phyloP scores from a whole-genome alignment of 2,329 filamentous ascomycete species.

The Paraconiothyrium brasiliense region DNA sequence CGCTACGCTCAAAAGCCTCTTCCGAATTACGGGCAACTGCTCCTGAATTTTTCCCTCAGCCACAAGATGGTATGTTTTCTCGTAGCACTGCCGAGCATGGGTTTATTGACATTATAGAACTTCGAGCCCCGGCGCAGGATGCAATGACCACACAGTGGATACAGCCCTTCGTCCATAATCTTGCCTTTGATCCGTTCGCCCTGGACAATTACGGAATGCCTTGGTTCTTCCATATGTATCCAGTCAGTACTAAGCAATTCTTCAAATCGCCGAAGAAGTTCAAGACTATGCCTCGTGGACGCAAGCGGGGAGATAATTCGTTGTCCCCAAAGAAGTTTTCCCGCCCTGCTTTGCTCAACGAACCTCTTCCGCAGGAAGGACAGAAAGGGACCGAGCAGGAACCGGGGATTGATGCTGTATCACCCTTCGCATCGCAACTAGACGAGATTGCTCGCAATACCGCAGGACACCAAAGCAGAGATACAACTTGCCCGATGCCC shows the following conservation, averaged over 20 bases:
- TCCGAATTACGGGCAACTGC: conserved; percentile 45
- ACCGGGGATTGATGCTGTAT: neutral
- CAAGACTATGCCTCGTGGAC: conserved; percentile 19
- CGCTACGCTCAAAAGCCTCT: conserved; percentile 25
- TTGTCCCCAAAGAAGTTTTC: conserved; percentile 2
- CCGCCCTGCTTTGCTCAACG: neutral
- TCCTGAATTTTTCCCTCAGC: conserved; percentile 39
- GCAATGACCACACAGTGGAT: neutral
- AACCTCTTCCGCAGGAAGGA: conserved; percentile 23
- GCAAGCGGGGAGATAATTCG: conserved; percentile 14
- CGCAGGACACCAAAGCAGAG: conserved; percentile 12
- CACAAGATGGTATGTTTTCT: neutral
- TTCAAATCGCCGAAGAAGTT: conserved; percentile 25
- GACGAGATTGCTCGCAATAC: conserved; percentile 21
- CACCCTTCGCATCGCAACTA: conserved; percentile 13
- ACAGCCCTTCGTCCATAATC: conserved; percentile 7
- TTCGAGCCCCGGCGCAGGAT: neutral
- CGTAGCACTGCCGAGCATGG: neutral
- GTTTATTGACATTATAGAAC: neutral
- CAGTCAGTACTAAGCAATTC: conserved; percentile 30
- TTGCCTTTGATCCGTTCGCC: conserved; percentile 28
- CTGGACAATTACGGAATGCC: conserved; percentile 39
- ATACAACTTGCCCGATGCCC: neutral
- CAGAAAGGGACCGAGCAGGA: neutral
- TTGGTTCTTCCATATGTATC: conserved; percentile 44